Percentiles rank a stretch among this genome's conserved stretches.
phyloP scores from a whole-genome alignment of 306 rosid genomes.

The Gynostemma pentaphyllum region DNA sequence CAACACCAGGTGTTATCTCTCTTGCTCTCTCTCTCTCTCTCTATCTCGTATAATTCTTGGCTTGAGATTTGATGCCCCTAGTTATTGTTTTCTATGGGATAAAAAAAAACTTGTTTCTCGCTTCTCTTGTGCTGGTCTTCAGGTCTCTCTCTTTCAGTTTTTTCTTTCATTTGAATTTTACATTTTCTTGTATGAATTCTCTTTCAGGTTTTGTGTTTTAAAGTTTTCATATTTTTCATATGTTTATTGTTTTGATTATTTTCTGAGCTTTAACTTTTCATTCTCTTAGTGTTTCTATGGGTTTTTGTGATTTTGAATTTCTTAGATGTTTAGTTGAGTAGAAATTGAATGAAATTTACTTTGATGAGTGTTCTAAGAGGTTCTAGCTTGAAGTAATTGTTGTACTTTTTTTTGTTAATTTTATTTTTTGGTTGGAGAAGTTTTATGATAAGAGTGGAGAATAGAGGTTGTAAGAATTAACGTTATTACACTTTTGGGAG shows the following conservation, averaged over 20 bases:
- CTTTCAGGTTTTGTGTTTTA: background rate
- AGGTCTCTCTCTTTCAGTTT: conserved; percentile 1
- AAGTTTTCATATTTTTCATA: background rate
- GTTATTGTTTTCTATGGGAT: no score
- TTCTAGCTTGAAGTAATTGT: no score
- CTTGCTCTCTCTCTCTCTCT: no score
- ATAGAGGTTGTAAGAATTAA: background rate
- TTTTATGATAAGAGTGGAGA: background rate
- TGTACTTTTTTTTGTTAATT: background rate
- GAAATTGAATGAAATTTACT: background rate
- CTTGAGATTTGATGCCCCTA: no score
- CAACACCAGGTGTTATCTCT: no score
- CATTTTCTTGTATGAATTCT: background rate
- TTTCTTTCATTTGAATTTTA: background rate
- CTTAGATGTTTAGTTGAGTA: background rate
- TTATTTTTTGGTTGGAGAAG: background rate
- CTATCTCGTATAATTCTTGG: no score
- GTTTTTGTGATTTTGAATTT: no score
- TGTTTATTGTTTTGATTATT: background rate
- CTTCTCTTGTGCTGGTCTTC: conserved; percentile 14
- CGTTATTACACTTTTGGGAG: background rate
- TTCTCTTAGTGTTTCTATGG: background rate
- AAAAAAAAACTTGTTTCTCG: conserved; percentile 15
- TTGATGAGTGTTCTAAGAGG: background rate
- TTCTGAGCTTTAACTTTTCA: background rate